These are phyloP conservation scores for Podila clonocystis DNA, from an alignment of 192 early-diverging fungal genomes.

Conservation along the genomic window DNA sequence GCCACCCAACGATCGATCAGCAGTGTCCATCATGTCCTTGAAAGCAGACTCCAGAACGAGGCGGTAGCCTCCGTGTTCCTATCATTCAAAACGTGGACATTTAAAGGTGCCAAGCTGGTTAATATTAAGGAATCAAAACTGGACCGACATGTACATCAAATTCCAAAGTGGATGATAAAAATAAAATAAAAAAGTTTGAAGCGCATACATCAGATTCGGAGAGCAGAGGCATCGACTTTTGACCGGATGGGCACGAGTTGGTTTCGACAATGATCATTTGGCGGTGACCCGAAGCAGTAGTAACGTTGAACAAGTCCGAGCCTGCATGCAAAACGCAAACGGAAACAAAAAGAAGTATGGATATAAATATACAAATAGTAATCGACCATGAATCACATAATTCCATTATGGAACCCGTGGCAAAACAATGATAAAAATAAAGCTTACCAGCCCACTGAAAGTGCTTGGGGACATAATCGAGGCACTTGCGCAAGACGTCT, in stretches of 20 bases:
- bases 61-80: constrained; percentile 82
- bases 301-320: constrained; percentile 90
- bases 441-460: constrained; percentile 84
- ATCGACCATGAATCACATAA: not conserved
- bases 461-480: constrained; percentile 76
- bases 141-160: not conserved
- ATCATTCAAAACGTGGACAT: not conserved
- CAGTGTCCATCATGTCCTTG: constrained; percentile 70
- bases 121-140: too few species aligned
- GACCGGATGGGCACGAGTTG: constrained; percentile 91
- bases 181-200: too few species aligned
- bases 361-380: constrained; percentile 9
- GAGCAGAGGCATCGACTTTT: constrained; percentile 90
- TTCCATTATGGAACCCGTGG: not conserved
- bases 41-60: constrained; percentile 84
- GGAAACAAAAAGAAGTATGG: not conserved
- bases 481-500: constrained; percentile 66
- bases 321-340: constrained; percentile 51
- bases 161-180: not conserved
- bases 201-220: constrained; percentile 78
- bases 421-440: not conserved
- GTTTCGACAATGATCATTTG: constrained; percentile 96
- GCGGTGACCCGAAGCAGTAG: constrained; percentile 81
- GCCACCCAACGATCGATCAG: constrained; percentile 72
- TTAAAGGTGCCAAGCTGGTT: too few species aligned